These are phyloP conservation scores for Metarhizium rileyi DNA, from an alignment of 2,329 filamentous ascomycete species.

Conservation along the genomic window DNA sequence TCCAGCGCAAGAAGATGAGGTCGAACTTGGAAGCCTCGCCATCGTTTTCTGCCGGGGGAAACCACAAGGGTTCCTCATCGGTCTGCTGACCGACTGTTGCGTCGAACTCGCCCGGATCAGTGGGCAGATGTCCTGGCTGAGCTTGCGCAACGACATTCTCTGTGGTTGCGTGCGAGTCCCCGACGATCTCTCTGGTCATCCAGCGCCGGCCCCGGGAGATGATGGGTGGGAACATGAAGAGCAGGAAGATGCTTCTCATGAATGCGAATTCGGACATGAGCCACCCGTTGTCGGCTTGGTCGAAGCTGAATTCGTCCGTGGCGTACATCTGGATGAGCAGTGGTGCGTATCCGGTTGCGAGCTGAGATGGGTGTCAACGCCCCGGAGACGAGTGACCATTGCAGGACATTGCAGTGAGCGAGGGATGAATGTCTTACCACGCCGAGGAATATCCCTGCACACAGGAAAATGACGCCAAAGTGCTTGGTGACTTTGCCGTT, in stretches of 20 bases:
- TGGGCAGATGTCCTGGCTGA: conserved; percentile 18
- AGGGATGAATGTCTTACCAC: conserved; percentile 34
- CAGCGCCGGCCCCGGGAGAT: conserved; percentile 34
- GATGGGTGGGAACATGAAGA: conserved; percentile 43
- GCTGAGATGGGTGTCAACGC: conserved; percentile 16
- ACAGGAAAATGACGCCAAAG: conserved; percentile 54
- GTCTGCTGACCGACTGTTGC: conserved; percentile 28
- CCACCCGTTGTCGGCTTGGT: conserved; percentile 45
- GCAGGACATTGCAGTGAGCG: too few relatives aligned
- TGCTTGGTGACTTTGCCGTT: conserved; percentile 44
- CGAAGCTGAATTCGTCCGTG: conserved; percentile 44
- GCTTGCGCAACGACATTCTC: conserved; percentile 7
- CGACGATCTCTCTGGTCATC: not conserved
- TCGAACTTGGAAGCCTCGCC: conserved; percentile 51
- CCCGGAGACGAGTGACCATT: too few relatives aligned
- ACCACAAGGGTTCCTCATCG: conserved; percentile 34
- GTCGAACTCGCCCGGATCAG: conserved; percentile 30
- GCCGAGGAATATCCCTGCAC: conserved; percentile 55
- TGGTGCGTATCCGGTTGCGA: conserved; percentile 60
- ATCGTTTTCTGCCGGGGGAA: conserved; percentile 21
- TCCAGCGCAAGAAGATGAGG: conserved; percentile 56
- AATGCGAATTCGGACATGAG: conserved; percentile 47
- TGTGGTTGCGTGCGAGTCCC: not conserved
- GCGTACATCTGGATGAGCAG: conserved; percentile 51
- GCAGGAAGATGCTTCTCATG: conserved; percentile 44